Evolutionary conservation across 148 eudicot genomes (phyloP).

Genomic region (Simmondsia chinensis): DNA sequence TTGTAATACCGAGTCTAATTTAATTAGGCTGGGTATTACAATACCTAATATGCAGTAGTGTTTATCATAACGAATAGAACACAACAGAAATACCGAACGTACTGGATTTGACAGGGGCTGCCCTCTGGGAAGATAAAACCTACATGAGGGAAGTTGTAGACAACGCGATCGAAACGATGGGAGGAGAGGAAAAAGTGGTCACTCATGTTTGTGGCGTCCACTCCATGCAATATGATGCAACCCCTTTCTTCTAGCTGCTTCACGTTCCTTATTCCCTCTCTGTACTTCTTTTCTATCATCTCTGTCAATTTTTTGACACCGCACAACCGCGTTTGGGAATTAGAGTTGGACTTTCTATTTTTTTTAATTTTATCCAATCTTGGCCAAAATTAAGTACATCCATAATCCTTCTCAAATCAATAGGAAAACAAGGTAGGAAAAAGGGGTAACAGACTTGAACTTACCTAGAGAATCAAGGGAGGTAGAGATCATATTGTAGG

Average conservation of each 20-base stretch:
- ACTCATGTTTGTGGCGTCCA: slow-evolving; percentile 23
- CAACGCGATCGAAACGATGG: slow-evolving; percentile 25
- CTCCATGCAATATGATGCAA: slow-evolving; percentile 13
- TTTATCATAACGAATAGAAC: too few relatives aligned
- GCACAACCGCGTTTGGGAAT: too few relatives aligned
- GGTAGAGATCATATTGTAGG: slow-evolving; percentile 31
- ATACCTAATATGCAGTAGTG: too few relatives aligned
- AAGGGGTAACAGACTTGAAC: not conserved
- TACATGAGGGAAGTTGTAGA: slow-evolving; percentile 32
- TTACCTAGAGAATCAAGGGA: slow-evolving; percentile 21
- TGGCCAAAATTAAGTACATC: not conserved
- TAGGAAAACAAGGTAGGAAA: not conserved
- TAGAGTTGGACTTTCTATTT: too few relatives aligned
- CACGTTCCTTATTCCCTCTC: slow-evolving; percentile 15
- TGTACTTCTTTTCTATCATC: slow-evolving; percentile 13
- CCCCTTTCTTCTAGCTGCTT: slow-evolving; percentile 22
- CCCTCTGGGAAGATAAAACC: slow-evolving; percentile 22
- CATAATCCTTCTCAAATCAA: not conserved
- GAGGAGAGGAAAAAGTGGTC: slow-evolving; percentile 18
- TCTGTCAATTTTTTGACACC: too few relatives aligned
- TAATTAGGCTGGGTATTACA: too few relatives aligned
- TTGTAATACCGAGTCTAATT: too few relatives aligned
- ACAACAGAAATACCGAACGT: too few relatives aligned
- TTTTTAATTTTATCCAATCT: too few relatives aligned
- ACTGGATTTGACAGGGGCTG: slow-evolving; percentile 28